These are phyloP conservation scores for Tolypocladium tundrense DNA, from an alignment of 2,329 filamentous ascomycete genomes.

Conservation along the genomic window DNA sequence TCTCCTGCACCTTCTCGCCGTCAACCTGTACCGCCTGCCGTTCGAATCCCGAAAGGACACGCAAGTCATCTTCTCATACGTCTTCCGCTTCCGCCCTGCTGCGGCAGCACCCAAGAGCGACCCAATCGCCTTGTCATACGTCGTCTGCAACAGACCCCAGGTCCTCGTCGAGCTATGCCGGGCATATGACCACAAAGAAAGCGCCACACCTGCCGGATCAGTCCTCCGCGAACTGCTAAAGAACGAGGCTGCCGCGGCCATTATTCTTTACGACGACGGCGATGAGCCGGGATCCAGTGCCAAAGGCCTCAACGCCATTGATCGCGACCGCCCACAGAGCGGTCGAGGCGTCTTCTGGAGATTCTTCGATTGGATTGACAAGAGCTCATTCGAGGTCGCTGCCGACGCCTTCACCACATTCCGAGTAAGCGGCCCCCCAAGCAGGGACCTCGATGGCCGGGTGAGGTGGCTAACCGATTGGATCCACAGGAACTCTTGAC, in stretches of 20 bases:
- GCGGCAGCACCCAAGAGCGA: constrained; percentile 58
- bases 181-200: constrained; percentile 83
- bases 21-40: constrained; percentile 72
- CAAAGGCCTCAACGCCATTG: constrained; percentile 69
- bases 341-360: constrained; percentile 89
- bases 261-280: constrained; percentile 88
- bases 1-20: constrained; percentile 72
- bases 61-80: constrained; percentile 90
- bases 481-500: constrained; percentile 73
- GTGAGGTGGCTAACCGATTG: neutral
- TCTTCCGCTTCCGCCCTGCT: constrained; percentile 77
- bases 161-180: constrained; percentile 81
- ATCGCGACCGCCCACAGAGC: constrained; percentile 62
- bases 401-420: constrained; percentile 98
- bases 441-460: neutral
- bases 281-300: constrained; percentile 57
- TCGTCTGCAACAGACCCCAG: constrained; percentile 76
- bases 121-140: constrained; percentile 77
- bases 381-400: constrained; percentile 90
- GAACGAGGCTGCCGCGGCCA: constrained; percentile 79
- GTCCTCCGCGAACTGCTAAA: constrained; percentile 83
- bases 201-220: constrained; percentile 81
- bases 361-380: constrained; percentile 96
- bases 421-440: constrained; percentile 46
- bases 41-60: constrained; percentile 96